Evolutionary conservation across 1,284 basidiomycete genomes (phyloP).

Genomic region (Boletus mariae): DNA sequence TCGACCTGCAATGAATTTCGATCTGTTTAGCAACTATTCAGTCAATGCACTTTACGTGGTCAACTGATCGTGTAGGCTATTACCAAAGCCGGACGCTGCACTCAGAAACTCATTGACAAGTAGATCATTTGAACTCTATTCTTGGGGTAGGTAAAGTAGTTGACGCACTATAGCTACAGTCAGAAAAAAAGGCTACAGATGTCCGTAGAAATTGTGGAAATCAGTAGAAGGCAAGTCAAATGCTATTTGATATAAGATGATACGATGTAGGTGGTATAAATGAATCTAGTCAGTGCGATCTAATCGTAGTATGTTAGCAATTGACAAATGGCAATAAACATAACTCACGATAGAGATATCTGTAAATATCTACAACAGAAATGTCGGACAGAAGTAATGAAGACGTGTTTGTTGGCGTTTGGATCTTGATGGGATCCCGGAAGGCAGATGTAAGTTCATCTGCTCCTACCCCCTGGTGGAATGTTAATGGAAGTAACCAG

Average conservation of each 20-base stretch:
- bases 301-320: background rate
- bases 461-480: background rate
- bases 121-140: too few species aligned
- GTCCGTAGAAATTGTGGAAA: background rate
- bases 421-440: background rate
- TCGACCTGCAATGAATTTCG: too few species aligned
- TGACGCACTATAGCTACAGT: too few species aligned
- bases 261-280: background rate
- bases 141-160: too few species aligned
- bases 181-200: too few species aligned
- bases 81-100: too few species aligned
- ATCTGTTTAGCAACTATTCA: too few species aligned
- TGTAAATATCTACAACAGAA: background rate
- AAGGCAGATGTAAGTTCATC: background rate
- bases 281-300: background rate
- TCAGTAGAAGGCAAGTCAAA: background rate
- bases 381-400: background rate
- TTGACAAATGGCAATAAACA: background rate
- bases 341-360: slow-evolving; percentile 7
- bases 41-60: too few species aligned
- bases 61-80: too few species aligned
- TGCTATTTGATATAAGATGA: background rate
- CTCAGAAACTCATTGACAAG: too few species aligned
- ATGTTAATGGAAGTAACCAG: background rate
- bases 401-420: background rate